Evolutionary conservation across 1,139 yeast genomes (phyloP).

Genomic region (Blastobotrys niveus): DNA sequence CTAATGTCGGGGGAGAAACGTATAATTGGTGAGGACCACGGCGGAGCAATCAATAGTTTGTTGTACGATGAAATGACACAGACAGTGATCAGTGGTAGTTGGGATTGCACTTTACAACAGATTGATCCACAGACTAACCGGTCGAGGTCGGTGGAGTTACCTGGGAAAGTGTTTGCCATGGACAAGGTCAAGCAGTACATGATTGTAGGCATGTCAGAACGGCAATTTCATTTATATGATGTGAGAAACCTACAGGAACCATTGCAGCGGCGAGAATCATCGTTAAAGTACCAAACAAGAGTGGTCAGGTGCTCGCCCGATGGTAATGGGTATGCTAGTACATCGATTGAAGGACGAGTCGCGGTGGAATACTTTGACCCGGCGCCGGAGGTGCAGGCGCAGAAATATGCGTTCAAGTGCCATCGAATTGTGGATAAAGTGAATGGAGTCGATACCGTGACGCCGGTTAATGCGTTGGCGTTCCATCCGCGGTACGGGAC

Average conservation of each 20-base stretch:
- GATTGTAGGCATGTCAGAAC: slow-evolving; percentile 52
- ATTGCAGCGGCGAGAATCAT: slow-evolving; percentile 54
- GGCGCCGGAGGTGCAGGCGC: slow-evolving; percentile 42
- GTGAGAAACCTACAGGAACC: slow-evolving; percentile 44
- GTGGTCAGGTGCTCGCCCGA: slow-evolving; percentile 54
- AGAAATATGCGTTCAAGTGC: slow-evolving; percentile 77
- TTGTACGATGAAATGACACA: slow-evolving; percentile 27
- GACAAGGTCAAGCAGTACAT: slow-evolving; percentile 46
- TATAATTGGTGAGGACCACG: slow-evolving; percentile 32
- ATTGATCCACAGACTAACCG: slow-evolving; percentile 32
- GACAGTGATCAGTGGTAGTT: slow-evolving; percentile 47
- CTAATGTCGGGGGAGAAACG: slow-evolving; percentile 24
- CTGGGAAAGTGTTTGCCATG: slow-evolving; percentile 60
- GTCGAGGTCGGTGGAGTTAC: slow-evolving; percentile 27
- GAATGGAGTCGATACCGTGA: slow-evolving; percentile 55
- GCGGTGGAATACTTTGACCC: slow-evolving; percentile 69
- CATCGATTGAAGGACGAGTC: slow-evolving; percentile 85
- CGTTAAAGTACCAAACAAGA: slow-evolving; percentile 66
- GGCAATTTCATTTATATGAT: slow-evolving; percentile 57
- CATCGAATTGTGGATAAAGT: slow-evolving; percentile 50
- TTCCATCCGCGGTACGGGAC: slow-evolving; percentile 47
- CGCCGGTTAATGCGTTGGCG: slow-evolving; percentile 66
- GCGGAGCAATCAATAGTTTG: slow-evolving; percentile 33
- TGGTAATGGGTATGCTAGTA: slow-evolving; percentile 62
- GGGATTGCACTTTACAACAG: slow-evolving; percentile 46